Conservation (phyloP, 306 rosid genomes). For the Spatholobus suberectus region DNA sequence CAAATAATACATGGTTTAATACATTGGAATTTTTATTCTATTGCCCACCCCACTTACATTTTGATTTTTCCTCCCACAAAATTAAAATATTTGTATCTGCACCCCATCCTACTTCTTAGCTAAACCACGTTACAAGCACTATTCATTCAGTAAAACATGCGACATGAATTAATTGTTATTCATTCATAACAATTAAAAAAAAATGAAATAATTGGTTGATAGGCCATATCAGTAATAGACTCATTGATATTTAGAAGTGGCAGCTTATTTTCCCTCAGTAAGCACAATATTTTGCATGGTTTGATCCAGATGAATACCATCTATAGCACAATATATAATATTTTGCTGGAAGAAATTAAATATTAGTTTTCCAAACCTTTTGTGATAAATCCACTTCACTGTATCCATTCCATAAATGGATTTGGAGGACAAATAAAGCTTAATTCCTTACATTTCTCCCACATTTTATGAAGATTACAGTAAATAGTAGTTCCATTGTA, state of each 20-base stretch:
- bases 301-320: conserved; percentile 23
- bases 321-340: conserved; percentile 24
- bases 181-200: conserved; percentile 20
- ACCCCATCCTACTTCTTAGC: conserved; percentile 27
- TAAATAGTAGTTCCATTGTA: background rate
- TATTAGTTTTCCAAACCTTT: background rate
- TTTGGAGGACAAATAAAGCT: background rate
- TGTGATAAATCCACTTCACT: background rate
- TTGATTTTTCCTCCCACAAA: conserved; percentile 3
- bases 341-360: conserved; percentile 21
- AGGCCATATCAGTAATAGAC: conserved; percentile 1
- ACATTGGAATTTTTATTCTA: conserved; percentile 27
- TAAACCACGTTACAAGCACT: conserved; percentile 29
- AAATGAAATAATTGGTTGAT: conserved; percentile 23
- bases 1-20: conserved; percentile 24
- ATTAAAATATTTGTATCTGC: background rate
- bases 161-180: background rate
- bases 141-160: conserved; percentile 2
- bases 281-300: conserved; percentile 4
- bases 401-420: background rate
- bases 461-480: background rate
- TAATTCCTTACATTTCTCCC: background rate
- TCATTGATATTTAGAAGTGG: background rate
- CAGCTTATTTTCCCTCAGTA: background rate
- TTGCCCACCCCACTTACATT: background rate